Percentiles rank a stretch among this genome's conserved stretches.
These are phyloP conservation scores for Emydomyces testavorans DNA, from an alignment of 2,329 filamentous ascomycete species.

Conservation along the genomic window DNA sequence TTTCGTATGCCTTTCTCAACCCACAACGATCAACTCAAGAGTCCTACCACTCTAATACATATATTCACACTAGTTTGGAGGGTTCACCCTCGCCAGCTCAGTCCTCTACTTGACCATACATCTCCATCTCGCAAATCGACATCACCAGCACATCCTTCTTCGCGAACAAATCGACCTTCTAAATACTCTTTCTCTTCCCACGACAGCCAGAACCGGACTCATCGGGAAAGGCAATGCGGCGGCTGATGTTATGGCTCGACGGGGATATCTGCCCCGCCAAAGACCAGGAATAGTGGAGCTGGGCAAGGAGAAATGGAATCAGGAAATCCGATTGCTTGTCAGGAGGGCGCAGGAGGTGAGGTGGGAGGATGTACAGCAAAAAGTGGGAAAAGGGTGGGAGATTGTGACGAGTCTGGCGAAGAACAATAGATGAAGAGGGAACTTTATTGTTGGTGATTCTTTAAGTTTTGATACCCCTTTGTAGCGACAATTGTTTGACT, in stretches of 20 bases:
- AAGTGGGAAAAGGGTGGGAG: slow-evolving; percentile 14
- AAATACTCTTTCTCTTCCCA: slow-evolving; percentile 28
- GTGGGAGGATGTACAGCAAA: slow-evolving; percentile 48
- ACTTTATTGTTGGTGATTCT: not conserved
- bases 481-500: not conserved
- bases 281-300: slow-evolving; percentile 44
- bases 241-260: slow-evolving; percentile 14
- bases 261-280: slow-evolving; percentile 15
- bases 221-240: slow-evolving; percentile 3
- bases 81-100: slow-evolving; percentile 62
- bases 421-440: slow-evolving; percentile 3
- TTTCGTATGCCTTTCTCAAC: slow-evolving; percentile 46
- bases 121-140: slow-evolving; percentile 58
- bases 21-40: not conserved
- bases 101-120: slow-evolving; percentile 60
- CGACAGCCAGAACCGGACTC: slow-evolving; percentile 2
- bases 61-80: slow-evolving; percentile 48
- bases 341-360: slow-evolving; percentile 54
- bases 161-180: slow-evolving; percentile 35
- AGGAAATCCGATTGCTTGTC: slow-evolving; percentile 56
- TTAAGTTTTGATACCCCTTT: slow-evolving; percentile 1
- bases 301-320: slow-evolving; percentile 68
- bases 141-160: slow-evolving; percentile 35
- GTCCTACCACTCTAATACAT: not conserved
- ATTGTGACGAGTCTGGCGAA: not conserved